Evolutionary conservation across 1,139 yeast species (phyloP).

Genomic region (Taphrina betulina): DNA sequence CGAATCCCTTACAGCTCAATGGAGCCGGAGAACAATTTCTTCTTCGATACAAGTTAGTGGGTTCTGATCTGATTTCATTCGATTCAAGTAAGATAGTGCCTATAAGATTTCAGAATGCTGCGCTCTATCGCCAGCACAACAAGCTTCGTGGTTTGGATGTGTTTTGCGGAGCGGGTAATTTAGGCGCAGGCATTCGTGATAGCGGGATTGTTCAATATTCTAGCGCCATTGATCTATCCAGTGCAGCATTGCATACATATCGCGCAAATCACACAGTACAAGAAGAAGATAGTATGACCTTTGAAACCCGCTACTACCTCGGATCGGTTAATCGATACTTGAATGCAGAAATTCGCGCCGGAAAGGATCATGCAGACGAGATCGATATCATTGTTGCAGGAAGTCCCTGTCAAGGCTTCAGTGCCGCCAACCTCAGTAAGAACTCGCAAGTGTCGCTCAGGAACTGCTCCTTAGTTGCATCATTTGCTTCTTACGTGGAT

Average conservation of each 20-base stretch:
- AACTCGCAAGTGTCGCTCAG: neutral
- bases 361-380: neutral
- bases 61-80: too few relatives aligned
- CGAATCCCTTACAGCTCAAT: constrained; percentile 5
- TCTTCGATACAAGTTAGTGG: too few relatives aligned
- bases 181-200: constrained; percentile 12
- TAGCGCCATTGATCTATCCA: constrained; percentile 4
- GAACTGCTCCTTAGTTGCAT: constrained; percentile 17
- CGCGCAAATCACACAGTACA: constrained; percentile 2
- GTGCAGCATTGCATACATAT: constrained; percentile 11
- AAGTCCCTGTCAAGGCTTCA: constrained; percentile 23
- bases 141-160: constrained; percentile 14
- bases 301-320: constrained; percentile 2
- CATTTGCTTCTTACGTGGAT: constrained; percentile 16
- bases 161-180: constrained; percentile 19
- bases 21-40: constrained; percentile 4
- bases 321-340: constrained; percentile 15
- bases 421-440: constrained; percentile 2
- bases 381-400: constrained; percentile 21
- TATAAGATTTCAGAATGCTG: too few relatives aligned
- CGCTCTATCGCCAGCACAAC: too few relatives aligned
- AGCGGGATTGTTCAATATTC: constrained; percentile 12
- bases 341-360: neutral
- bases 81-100: too few relatives aligned
- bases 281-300: neutral